A percentile compares a stretch with the other conserved stretches of the same genome.
Evolutionary conservation across 2,329 filamentous ascomycete genomes (phyloP).

Genomic region (Westerdykella sp.): DNA sequence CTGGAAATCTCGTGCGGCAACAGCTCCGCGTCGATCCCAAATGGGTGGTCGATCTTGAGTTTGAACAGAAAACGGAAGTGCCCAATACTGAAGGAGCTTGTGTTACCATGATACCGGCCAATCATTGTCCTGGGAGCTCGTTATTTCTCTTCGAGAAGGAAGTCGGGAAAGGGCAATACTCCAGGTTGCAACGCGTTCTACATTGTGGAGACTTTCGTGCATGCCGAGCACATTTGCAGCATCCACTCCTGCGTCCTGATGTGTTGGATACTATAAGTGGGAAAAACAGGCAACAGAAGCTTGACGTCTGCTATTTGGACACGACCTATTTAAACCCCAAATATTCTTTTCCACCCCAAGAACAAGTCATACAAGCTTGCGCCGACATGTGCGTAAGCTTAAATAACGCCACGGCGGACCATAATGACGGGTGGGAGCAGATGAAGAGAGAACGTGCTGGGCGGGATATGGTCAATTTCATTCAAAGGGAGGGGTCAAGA

Average conservation of each 20-base stretch:
- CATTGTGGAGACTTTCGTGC: slow-evolving; percentile 96
- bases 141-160: slow-evolving; percentile 86
- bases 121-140: slow-evolving; percentile 93
- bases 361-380: slow-evolving; percentile 80
- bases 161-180: slow-evolving; percentile 53
- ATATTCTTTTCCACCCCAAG: slow-evolving; percentile 87
- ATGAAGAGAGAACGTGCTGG: slow-evolving; percentile 51
- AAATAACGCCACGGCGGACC: slow-evolving; percentile 58
- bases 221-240: slow-evolving; percentile 73
- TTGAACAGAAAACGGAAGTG: slow-evolving; percentile 71
- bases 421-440: slow-evolving; percentile 51
- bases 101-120: slow-evolving; percentile 93
- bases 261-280: slow-evolving; percentile 63
- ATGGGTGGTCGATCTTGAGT: slow-evolving; percentile 80
- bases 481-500: slow-evolving; percentile 39
- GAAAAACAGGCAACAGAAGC: slow-evolving; percentile 70
- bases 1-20: slow-evolving; percentile 78
- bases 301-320: slow-evolving; percentile 94
- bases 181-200: slow-evolving; percentile 68
- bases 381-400: slow-evolving; percentile 79
- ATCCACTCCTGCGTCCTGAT: slow-evolving; percentile 75
- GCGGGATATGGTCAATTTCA: slow-evolving; percentile 58
- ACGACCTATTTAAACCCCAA: slow-evolving; percentile 95
- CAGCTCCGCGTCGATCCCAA: slow-evolving; percentile 80
- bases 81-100: slow-evolving; percentile 74